Base-by-base conservation (phyloP, 495 filamentous ascomycete species). In the Penicillium crystallinum region DNA sequence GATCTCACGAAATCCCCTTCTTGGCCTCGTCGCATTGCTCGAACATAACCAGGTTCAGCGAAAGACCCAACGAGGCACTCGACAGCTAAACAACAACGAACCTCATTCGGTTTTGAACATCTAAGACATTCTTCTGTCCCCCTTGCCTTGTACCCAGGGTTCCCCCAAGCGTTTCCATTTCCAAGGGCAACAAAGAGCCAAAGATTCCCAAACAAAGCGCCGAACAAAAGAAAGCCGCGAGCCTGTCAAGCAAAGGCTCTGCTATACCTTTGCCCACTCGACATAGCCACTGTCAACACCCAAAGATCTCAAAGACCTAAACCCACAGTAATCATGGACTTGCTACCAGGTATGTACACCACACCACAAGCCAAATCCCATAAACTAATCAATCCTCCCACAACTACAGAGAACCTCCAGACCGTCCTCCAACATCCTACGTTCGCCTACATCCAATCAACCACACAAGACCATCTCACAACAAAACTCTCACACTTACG, bases 401-500 rank as follows among this genome's bases (percentile, higher is more conserved):
- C 6, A 2, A 7, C 12, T 2, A 25, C 39, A 61, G 59, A 63
- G 52, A 59, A 58, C 41, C n/a, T 59, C 23, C 62, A 68, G 45
- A 49, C 58, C 4, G 30, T 68, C 44, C 67, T 70, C 59, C 58
- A 68, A 50, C 38, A 64, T 42, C 51, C 61, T 19, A 52, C 58
- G 17, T 12, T 61, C 36, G 33, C 49, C 43, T 63, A 61, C 53
- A 29, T 63, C 46, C 53, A 37, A 38, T 41, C 43, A 30, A 31
- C 55, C 40, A 44, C 58, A 21, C 54, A 60, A 55, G 29, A 53
- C 18, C 58, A 62, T 41, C 49, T 72, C 42, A 36, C 59, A 21
- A 53, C 63, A 18, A 64, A 73, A 33, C 58, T 71, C 39, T 49
- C 61, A 41, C 55, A 64, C 59, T 49, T 79, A 37, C 66, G 66